Evolutionary conservation across 306 rosid species (phyloP).

Genomic region (Acmispon strigosus): DNA sequence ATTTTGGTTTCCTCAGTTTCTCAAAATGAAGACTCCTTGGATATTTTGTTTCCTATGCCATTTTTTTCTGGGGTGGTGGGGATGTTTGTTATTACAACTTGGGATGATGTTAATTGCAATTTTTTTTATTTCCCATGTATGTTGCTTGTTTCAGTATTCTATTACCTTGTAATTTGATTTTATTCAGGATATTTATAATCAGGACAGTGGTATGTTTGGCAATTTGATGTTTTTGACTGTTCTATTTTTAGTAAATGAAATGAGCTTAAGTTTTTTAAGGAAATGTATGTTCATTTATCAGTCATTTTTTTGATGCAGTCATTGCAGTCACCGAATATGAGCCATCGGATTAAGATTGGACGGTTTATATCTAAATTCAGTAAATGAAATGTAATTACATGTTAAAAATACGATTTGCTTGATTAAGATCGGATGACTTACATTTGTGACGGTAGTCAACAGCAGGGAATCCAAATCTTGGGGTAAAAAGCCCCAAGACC

Average conservation of each 20-base stretch:
- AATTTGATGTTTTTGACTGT: background rate
- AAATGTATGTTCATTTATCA: background rate
- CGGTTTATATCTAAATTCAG: too few relatives aligned
- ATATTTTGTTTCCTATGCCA: constrained; percentile 33
- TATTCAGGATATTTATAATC: constrained; percentile 13
- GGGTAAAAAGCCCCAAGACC: too few relatives aligned
- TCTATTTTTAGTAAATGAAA: background rate
- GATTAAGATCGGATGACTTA: too few relatives aligned
- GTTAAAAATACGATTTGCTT: too few relatives aligned
- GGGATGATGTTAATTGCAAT: constrained; percentile 11
- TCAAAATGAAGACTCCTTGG: constrained; percentile 32
- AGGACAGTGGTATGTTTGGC: background rate
- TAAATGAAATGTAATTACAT: too few relatives aligned
- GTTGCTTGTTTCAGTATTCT: constrained; percentile 19
- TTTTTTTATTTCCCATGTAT: constrained; percentile 1
- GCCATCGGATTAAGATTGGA: too few relatives aligned
- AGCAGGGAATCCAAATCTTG: too few relatives aligned
- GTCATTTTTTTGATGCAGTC: too few relatives aligned
- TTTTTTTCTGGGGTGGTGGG: constrained; percentile 12
- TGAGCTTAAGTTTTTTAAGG: background rate
- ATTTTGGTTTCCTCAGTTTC: constrained; percentile 24
- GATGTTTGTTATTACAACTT: constrained; percentile 20
- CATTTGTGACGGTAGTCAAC: too few relatives aligned
- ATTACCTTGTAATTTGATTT: constrained; percentile 14
- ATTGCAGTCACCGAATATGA: too few relatives aligned